Conservation (phyloP, 208 protist genomes). For the Porcisia hertigi region DNA sequence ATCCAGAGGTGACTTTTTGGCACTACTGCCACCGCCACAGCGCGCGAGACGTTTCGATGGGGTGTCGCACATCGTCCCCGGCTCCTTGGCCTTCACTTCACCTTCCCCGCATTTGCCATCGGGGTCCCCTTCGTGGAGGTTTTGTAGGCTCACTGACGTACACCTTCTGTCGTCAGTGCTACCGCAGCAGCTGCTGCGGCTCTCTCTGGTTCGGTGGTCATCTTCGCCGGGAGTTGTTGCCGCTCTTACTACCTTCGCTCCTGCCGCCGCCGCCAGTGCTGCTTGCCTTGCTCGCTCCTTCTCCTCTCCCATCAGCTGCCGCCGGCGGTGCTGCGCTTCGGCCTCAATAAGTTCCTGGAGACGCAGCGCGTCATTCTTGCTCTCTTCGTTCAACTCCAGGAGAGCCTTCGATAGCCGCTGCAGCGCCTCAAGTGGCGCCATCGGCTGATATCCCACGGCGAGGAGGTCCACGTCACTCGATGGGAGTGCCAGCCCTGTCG, state of each 20-base stretch:
- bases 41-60: background rate
- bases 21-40: background rate
- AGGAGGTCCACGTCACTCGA: constrained; percentile 88
- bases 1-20: background rate
- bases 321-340: constrained; percentile 27
- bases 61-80: background rate
- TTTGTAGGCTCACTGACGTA: background rate
- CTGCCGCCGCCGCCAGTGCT: background rate
- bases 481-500: constrained; percentile 70
- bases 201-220: background rate
- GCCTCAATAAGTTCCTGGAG: constrained; percentile 34
- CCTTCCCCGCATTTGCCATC: background rate
- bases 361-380: constrained; percentile 35
- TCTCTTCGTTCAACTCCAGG: constrained; percentile 43
- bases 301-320: constrained; percentile 9
- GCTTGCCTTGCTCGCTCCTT: constrained; percentile 8
- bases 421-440: constrained; percentile 71
- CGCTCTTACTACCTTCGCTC: background rate
- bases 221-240: background rate
- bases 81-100: background rate
- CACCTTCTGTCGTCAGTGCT: background rate
- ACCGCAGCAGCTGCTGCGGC: background rate
- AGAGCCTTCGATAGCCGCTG: constrained; percentile 60
- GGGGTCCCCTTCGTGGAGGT: background rate
- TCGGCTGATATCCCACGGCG: constrained; percentile 68